Percentiles rank a stretch among this genome's conserved stretches.
Evolutionary conservation across 768 basidiomycete species (phyloP).

Genomic region (Leccinum subtestaceum): DNA sequence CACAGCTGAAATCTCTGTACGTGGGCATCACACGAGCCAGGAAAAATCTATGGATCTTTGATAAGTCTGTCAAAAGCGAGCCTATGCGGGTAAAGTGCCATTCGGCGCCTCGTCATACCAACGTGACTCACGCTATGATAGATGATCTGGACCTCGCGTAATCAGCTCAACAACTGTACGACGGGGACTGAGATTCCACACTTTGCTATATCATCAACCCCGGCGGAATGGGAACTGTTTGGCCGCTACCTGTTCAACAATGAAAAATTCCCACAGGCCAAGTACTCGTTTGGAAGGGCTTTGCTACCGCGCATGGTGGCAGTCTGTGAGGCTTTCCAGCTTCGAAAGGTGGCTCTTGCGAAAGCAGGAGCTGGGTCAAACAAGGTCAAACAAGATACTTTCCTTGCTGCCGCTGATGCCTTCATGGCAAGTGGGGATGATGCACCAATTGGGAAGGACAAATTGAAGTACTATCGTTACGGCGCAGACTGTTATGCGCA

Average conservation of each 20-base stretch:
- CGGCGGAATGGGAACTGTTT: constrained; percentile 45
- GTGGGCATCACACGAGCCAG: constrained; percentile 70
- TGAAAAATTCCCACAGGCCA: constrained; percentile 47
- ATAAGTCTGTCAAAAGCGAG: constrained; percentile 53
- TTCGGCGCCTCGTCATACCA: background rate
- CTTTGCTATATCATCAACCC: constrained; percentile 52
- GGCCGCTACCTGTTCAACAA: constrained; percentile 40
- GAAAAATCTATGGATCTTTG: constrained; percentile 69
- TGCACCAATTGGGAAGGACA: constrained; percentile 27
- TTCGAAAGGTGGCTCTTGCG: constrained; percentile 49
- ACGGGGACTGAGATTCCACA: constrained; percentile 49
- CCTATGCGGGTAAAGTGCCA: constrained; percentile 48
- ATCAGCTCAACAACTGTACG: constrained; percentile 47
- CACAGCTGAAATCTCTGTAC: constrained; percentile 63
- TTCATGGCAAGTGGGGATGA: constrained; percentile 43
- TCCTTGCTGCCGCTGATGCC: constrained; percentile 44
- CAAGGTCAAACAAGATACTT: constrained; percentile 30
- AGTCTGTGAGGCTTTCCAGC: constrained; percentile 51
- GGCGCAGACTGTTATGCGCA: constrained; percentile 48
- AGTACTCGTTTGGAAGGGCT: constrained; percentile 53
- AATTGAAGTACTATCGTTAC: constrained; percentile 37
- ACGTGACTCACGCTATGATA: constrained; percentile 19
- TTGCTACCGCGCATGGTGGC: constrained; percentile 38
- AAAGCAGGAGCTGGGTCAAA: constrained; percentile 23
- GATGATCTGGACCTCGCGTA: constrained; percentile 49